Base-by-base conservation (phyloP, 192 early-diverging fungal genomes). In the Jimgerdemannia lactiflua region DNA sequence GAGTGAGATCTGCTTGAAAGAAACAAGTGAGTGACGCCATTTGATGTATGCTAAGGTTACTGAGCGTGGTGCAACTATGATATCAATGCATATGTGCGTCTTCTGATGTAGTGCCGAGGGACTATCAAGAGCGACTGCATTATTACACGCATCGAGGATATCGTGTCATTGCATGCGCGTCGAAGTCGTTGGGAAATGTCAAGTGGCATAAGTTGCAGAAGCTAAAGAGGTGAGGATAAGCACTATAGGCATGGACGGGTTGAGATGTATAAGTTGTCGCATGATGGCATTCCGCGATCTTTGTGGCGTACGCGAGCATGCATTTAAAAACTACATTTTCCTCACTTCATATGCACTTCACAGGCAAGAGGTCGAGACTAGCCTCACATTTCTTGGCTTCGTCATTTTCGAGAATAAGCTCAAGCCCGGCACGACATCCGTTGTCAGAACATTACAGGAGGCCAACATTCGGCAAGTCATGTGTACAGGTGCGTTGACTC, bases 391-490 rank as follows among this genome's bases (percentile, higher is more conserved):
- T 81, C 81, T 99, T 70, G 98, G 97, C 1, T 96, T 99, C 70
- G 89, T 99, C 64, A 89, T 99, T 39, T 99, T 99, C 89, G 98
- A 99, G 78, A 99, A 99, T 89, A 99, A 97, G 86, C 82, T 99
- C 39, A 99, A 99, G 76, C 90, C 94, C 3, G 92, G 91, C 4
- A 96, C 97, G 0, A 83, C 90, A 14, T 83, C 89, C 3, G 93
- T 96, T 3, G 86, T 99, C 7, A 85, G 91, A 42, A 90, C 89
- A 42, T 86, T 99, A 20, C 83, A 89, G 39, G 86, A 87, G 39
- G 98, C 98, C 10, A 86, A 88, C 19, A 97, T 99, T 70, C 87
- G 96, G 41, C 94, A 95, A 84, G 91, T 98, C 64, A 99, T 99
- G 98, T 99, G 97, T 77, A 99, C 98, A 1, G 95, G 91, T 86